Conservation (phyloP, 2,329 filamentous ascomycete genomes). For the Fusarium brachygibbosum region DNA sequence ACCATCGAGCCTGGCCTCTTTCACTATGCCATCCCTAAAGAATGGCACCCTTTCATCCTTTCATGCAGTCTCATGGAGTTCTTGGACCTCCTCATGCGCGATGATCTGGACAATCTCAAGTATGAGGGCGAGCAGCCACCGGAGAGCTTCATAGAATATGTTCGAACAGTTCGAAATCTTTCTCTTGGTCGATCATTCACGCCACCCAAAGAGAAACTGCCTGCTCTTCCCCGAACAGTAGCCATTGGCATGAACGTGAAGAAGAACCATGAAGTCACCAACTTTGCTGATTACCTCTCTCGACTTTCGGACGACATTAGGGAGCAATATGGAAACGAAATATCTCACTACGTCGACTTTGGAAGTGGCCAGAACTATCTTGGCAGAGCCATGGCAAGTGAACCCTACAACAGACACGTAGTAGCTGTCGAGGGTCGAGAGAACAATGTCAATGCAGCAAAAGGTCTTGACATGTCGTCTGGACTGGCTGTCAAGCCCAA, state of each 20-base stretch:
- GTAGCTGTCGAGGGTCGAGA: slow-evolving; percentile 91
- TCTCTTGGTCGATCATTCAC: slow-evolving; percentile 74
- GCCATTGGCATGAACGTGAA: slow-evolving; percentile 95
- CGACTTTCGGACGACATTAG: slow-evolving; percentile 70
- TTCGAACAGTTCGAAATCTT: slow-evolving; percentile 77
- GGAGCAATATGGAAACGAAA: slow-evolving; percentile 66
- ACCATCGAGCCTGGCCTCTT: slow-evolving; percentile 88
- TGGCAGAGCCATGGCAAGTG: slow-evolving; percentile 85
- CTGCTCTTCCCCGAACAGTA: slow-evolving; percentile 76
- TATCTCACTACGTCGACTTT: slow-evolving; percentile 94
- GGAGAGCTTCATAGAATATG: slow-evolving; percentile 76
- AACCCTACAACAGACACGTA: slow-evolving; percentile 87
- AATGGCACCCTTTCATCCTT: slow-evolving; percentile 87
- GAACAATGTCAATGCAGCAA: slow-evolving; percentile 88
- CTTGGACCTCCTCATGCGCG: slow-evolving; percentile 83
- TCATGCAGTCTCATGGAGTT: slow-evolving; percentile 79
- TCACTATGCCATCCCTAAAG: slow-evolving; percentile 77
- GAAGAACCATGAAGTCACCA: slow-evolving; percentile 92
- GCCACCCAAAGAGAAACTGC: slow-evolving; percentile 59
- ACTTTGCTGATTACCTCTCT: slow-evolving; percentile 89
- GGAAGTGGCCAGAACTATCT: slow-evolving; percentile 98
- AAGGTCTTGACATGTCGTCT: slow-evolving; percentile 84
- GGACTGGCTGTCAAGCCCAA: slow-evolving; percentile 80
- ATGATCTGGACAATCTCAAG: slow-evolving; percentile 69
- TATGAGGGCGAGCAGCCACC: slow-evolving; percentile 58